phyloP scores from a whole-genome alignment of 108 stramenopile genomes.

The Aurantiochytrium sp. region DNA sequence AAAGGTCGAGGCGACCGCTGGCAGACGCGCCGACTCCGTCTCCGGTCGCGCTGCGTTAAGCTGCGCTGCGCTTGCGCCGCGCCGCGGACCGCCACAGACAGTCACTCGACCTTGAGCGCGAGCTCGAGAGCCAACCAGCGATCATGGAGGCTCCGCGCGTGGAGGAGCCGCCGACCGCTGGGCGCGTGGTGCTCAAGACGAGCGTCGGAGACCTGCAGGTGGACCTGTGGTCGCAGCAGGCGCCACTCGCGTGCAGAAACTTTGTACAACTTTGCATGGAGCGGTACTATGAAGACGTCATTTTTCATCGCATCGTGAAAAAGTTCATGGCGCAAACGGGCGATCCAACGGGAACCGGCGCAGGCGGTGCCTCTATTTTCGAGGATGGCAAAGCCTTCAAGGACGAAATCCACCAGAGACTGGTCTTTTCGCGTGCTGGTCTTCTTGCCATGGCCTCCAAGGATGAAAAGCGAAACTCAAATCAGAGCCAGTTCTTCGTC shows the following conservation, averaged over 20 bases:
- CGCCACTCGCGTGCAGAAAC: conserved; percentile 50
- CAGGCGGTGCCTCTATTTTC: conserved; percentile 41
- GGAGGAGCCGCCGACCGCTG: conserved; percentile 29
- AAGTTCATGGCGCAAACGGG: conserved; percentile 75
- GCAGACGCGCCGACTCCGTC: too few relatives aligned
- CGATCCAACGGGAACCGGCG: conserved; percentile 59
- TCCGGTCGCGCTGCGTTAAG: too few relatives aligned
- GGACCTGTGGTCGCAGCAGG: conserved; percentile 49
- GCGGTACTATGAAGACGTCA: conserved; percentile 30
- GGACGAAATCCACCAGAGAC: conserved; percentile 72
- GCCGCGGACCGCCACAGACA: too few relatives aligned
- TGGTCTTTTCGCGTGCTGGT: conserved; percentile 84
- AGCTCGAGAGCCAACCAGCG: too few relatives aligned
- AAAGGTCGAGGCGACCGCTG: too few relatives aligned
- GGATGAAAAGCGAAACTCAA: conserved; percentile 40
- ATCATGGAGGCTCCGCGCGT: not conserved
- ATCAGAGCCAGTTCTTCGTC: conserved; percentile 88
- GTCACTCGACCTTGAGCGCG: too few relatives aligned
- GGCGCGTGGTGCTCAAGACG: conserved; percentile 47
- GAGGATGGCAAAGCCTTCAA: conserved; percentile 33
- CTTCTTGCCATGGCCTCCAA: conserved; percentile 78
- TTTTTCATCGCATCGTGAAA: conserved; percentile 74
- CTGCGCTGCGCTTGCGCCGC: too few relatives aligned
- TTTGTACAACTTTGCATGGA: conserved; percentile 50
- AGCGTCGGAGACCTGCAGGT: conserved; percentile 49